Evolutionary conservation across 257 asterid genomes (phyloP).

Genomic region (Nicotiana noctiflora): DNA sequence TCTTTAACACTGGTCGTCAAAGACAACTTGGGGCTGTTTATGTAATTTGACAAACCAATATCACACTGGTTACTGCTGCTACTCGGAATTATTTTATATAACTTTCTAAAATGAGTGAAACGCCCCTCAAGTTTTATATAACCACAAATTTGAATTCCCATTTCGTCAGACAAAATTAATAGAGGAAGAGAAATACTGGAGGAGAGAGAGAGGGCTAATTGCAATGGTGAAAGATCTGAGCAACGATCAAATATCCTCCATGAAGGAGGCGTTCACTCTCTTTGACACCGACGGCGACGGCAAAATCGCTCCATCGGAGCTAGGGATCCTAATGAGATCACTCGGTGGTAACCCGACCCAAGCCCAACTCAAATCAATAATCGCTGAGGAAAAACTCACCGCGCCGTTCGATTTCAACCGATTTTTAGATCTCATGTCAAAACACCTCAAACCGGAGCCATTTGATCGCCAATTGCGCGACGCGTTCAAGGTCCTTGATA

Average conservation of each 20-base stretch:
- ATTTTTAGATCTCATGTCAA: constrained; percentile 52
- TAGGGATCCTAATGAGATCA: constrained; percentile 82
- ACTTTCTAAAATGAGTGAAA: too few relatives aligned
- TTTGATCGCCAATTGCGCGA: constrained; percentile 88
- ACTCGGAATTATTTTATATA: too few relatives aligned
- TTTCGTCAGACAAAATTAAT: too few relatives aligned
- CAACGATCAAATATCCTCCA: constrained; percentile 26
- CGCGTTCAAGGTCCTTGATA: constrained; percentile 85
- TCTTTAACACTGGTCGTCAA: too few relatives aligned
- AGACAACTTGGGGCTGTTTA: too few relatives aligned
- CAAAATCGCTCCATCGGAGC: constrained; percentile 77
- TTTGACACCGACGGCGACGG: constrained; percentile 88
- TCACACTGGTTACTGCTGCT: too few relatives aligned
- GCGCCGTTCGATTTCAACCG: constrained; percentile 53
- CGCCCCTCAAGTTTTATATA: too few relatives aligned
- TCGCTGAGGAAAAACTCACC: constrained; percentile 41
- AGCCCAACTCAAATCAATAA: constrained; percentile 50
- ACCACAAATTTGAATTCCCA: too few relatives aligned
- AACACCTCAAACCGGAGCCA: constrained; percentile 68
- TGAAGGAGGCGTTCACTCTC: constrained; percentile 81
- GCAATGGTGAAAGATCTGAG: constrained; percentile 74
- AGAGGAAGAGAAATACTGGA: not conserved
- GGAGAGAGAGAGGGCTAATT: not conserved
- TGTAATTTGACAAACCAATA: too few relatives aligned
- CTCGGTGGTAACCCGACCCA: constrained; percentile 85